Percentiles rank a stretch among this genome's conserved stretches.
Evolutionary conservation across 108 stramenopile species (phyloP).

Genomic region (Cyclotella cryptica): DNA sequence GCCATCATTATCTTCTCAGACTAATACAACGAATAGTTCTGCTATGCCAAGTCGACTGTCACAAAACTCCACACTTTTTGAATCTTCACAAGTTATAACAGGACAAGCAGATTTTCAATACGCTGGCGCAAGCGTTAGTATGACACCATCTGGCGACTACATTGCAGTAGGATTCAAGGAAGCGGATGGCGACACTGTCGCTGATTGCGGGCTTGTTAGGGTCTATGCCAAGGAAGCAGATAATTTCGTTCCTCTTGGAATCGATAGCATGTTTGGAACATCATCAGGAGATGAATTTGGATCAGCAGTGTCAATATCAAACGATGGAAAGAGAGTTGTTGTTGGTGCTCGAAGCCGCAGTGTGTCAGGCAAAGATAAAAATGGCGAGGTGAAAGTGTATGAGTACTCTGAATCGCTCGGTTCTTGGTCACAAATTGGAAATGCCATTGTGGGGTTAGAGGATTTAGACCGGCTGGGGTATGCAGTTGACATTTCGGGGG

Average conservation of each 20-base stretch:
- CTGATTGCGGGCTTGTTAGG: constrained; percentile 29
- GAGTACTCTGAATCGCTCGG: constrained; percentile 22
- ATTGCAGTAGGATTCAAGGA: constrained; percentile 41
- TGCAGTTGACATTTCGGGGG: constrained; percentile 36
- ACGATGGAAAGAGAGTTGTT: constrained; percentile 41
- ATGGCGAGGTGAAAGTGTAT: constrained; percentile 36
- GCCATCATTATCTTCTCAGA: too few species aligned
- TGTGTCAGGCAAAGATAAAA: constrained; percentile 14
- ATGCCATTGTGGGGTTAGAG: constrained; percentile 41
- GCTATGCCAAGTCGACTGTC: background rate
- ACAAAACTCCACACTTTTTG: background rate
- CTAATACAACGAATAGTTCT: too few species aligned
- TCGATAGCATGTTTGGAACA: constrained; percentile 34
- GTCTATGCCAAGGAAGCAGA: constrained; percentile 25
- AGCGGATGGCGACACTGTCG: constrained; percentile 2
- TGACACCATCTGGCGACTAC: constrained; percentile 23
- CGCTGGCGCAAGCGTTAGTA: constrained; percentile 32
- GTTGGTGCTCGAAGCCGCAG: constrained; percentile 41
- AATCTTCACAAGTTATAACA: constrained; percentile 15
- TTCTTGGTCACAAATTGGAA: constrained; percentile 44
- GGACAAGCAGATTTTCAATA: constrained; percentile 22
- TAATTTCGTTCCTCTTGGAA: constrained; percentile 23
- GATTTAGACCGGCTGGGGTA: constrained; percentile 36
- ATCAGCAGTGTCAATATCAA: constrained; percentile 37
- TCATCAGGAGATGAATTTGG: constrained; percentile 43